A percentile compares a stretch with the other conserved stretches of the same genome.
Conservation (phyloP, 2,329 filamentous ascomycete genomes). For the Beauveria medogensis region DNA sequence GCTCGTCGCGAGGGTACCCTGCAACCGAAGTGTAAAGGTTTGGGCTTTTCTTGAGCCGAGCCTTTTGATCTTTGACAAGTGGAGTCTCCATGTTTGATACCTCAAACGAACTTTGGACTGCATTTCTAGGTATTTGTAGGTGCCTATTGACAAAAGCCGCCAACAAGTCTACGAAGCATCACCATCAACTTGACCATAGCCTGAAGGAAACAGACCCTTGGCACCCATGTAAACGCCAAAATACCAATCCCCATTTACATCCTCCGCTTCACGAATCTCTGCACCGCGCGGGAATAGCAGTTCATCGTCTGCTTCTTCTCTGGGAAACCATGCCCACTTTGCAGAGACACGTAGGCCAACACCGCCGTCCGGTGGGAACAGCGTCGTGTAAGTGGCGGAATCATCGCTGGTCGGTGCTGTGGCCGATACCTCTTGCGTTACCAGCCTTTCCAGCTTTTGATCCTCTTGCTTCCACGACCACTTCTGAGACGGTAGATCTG, state of each 20-base stretch:
- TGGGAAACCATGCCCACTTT: constrained; percentile 72
- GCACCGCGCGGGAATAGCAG: constrained; percentile 76
- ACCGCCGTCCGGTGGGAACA: constrained; percentile 70
- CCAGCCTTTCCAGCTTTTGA: constrained; percentile 36
- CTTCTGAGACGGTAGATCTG: constrained; percentile 31
- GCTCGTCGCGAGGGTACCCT: constrained; percentile 7
- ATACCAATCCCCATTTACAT: constrained; percentile 87
- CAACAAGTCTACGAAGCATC: constrained; percentile 10
- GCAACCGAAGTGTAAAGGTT: background rate
- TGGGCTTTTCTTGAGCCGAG: background rate
- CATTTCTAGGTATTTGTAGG: background rate
- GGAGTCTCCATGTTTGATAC: background rate
- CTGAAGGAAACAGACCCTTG: constrained; percentile 71
- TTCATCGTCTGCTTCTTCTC: constrained; percentile 59
- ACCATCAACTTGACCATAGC: constrained; percentile 55
- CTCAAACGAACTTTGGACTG: background rate
- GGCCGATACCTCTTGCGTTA: constrained; percentile 42
- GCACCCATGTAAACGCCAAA: constrained; percentile 77
- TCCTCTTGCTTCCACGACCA: constrained; percentile 44
- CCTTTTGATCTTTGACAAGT: too few species aligned
- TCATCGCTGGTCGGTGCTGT: constrained; percentile 29
- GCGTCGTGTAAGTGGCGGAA: constrained; percentile 19
- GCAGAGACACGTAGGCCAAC: constrained; percentile 56
- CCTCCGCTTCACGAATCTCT: constrained; percentile 73
- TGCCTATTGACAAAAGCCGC: background rate